phyloP scores from a whole-genome alignment of 2,329 filamentous ascomycete genomes.

The Claviceps sp. region DNA sequence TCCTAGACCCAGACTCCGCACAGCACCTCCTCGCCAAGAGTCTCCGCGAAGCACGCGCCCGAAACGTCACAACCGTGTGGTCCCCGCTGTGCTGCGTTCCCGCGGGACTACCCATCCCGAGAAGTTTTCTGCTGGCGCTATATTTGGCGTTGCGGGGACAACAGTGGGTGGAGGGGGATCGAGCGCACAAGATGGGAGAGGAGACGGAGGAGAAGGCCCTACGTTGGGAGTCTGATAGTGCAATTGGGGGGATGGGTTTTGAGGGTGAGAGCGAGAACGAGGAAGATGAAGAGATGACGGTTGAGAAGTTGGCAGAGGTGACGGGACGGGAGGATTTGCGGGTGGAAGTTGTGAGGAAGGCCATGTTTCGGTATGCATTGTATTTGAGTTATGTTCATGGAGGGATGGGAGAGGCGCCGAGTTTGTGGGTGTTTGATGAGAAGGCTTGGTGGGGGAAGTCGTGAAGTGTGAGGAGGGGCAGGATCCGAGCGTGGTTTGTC shows the following conservation, averaged over 20 bases:
- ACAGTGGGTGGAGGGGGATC: constrained; percentile 9
- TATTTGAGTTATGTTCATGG: constrained; percentile 20
- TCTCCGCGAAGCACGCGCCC: no score
- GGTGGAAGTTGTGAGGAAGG: constrained; percentile 13
- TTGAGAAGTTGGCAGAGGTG: constrained; percentile 4
- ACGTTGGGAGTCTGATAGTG: no score
- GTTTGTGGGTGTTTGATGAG: constrained; percentile 18
- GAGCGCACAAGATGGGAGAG: no score
- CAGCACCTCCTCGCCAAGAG: no score
- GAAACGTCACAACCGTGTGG: no score
- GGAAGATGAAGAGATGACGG: constrained; percentile 8
- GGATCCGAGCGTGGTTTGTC: no score
- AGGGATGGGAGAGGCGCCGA: constrained; percentile 14
- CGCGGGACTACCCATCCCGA: constrained; percentile 13
- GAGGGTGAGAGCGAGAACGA: no score
- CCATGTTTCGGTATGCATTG: constrained; percentile 21
- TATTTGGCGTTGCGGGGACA: constrained; percentile 15
- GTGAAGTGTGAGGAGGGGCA: no score
- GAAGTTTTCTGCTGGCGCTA: constrained; percentile 20
- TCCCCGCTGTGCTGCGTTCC: no score
- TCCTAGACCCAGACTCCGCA: no score
- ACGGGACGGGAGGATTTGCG: constrained; percentile 12
- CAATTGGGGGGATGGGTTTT: no score
- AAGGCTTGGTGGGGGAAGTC: constrained; percentile 7
- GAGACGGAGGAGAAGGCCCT: no score